Base-by-base conservation (phyloP, 1,284 basidiomycete genomes). In the Fomitopsis palustris region DNA sequence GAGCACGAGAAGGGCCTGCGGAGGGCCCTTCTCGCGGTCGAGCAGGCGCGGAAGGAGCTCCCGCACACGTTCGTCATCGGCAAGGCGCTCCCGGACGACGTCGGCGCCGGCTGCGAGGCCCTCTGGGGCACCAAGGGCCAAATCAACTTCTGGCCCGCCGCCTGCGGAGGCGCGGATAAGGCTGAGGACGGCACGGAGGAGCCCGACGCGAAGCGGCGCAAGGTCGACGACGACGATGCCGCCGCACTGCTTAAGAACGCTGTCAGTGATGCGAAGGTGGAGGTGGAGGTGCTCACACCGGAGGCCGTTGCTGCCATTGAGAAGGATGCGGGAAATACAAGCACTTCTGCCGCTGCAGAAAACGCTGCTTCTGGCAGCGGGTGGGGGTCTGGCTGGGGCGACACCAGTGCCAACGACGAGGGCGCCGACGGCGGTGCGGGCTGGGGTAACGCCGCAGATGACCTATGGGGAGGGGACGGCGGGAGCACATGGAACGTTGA, bases 1-100 rank as follows among this genome's bases (percentile, higher is more conserved):
- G 70, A 76, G 59, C 70, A 75, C 55, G 79, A 84, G 54, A 73
- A 76, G 2, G 75, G 73, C 3, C 70, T 90, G 54, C 74, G 74
- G 37, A 72, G 69, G n/a, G 82, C 86, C 1, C 66, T 86, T 12
- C 73, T 70, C 4, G 69, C 82, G 35, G 70, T 81, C 39, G 78
- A 83, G 54, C 66, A 68, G 17, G 89, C 86, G 0, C 71, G 74
- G 43, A 74, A 72, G 17, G 86, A 91, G 67, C 80, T 92, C 1
- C 84, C 84, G 2, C 64, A 78, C 51, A 84, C 83, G 1, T 77
- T 79, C 57, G 74, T 77, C 58, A 73, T 89, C 27, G 81, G 81
- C 12, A 76, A 78, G 56, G 68, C 75, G 9, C 67, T 88, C 16
- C 85, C 87, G 0, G 88, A 90, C 60, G 67, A 69, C 12, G 78